phyloP scores from a whole-genome alignment of 2,329 filamentous ascomycete species.

The Penicillium verrucosum region DNA sequence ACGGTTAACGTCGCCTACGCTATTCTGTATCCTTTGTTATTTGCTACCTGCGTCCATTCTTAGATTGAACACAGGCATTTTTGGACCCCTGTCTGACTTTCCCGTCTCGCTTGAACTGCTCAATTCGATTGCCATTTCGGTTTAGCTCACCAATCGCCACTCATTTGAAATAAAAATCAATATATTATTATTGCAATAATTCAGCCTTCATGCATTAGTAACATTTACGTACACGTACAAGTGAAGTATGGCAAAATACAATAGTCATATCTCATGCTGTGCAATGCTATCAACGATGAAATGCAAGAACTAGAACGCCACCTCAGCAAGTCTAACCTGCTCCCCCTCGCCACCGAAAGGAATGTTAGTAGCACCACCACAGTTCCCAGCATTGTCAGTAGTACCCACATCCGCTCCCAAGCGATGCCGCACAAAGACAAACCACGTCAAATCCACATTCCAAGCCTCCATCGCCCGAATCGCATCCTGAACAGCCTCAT shows the following conservation, averaged over 20 bases:
- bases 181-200: background rate
- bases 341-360: background rate
- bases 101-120: background rate
- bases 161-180: conserved; percentile 14
- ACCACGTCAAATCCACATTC: conserved; percentile 44
- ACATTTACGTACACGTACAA: background rate
- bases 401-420: background rate
- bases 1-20: conserved; percentile 1
- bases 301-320: conserved; percentile 19
- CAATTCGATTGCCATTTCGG: conserved; percentile 5
- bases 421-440: conserved; percentile 33
- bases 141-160: conserved; percentile 22
- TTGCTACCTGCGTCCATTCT: background rate
- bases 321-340: conserved; percentile 31
- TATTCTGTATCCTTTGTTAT: background rate
- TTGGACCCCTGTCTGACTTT: background rate
- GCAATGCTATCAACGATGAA: background rate
- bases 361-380: background rate
- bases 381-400: background rate
- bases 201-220: background rate
- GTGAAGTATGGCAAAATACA: background rate
- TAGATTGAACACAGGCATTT: background rate
- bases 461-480: conserved; percentile 42
- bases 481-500: conserved; percentile 25
- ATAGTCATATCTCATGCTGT: background rate